phyloP scores from a whole-genome alignment of 768 basidiomycete genomes.

The Kwoniella europaea region DNA sequence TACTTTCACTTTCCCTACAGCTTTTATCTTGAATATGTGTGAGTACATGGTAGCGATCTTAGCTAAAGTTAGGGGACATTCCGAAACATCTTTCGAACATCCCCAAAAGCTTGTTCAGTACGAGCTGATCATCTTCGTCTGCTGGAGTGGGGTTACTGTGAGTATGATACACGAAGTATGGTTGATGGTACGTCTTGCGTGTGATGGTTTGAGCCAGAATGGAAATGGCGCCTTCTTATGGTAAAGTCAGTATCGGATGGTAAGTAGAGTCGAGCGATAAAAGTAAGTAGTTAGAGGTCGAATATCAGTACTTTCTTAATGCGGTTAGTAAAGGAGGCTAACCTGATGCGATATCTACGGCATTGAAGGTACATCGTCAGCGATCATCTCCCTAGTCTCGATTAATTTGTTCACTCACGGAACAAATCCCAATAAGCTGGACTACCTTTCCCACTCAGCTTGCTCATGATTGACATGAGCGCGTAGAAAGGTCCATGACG shows the following conservation, averaged over 20 bases:
- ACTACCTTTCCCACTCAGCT: conserved; percentile 36
- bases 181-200: conserved; percentile 5
- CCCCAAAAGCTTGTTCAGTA: conserved; percentile 30
- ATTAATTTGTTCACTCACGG: conserved; percentile 28
- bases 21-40: background rate
- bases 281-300: background rate
- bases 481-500: conserved; percentile 49
- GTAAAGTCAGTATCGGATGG: background rate
- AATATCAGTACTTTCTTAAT: background rate
- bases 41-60: background rate
- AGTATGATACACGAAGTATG: background rate
- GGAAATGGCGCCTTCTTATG: conserved; percentile 19
- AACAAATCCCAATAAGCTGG: conserved; percentile 53
- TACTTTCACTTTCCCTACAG: background rate
- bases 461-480: conserved; percentile 48
- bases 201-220: conserved; percentile 15
- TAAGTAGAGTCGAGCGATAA: background rate
- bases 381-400: too few species aligned
- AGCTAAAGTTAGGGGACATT: conserved; percentile 4
- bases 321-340: background rate
- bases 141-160: background rate
- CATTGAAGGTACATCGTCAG: background rate
- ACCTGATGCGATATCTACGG: conserved; percentile 28
- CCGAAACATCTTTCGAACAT: conserved; percentile 35
- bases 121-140: conserved; percentile 26